A percentile compares a stretch with the other conserved stretches of the same genome.
These are phyloP conservation scores for Cladosporium sp. DNA, from an alignment of 2,329 filamentous ascomycete species.

Conservation along the genomic window DNA sequence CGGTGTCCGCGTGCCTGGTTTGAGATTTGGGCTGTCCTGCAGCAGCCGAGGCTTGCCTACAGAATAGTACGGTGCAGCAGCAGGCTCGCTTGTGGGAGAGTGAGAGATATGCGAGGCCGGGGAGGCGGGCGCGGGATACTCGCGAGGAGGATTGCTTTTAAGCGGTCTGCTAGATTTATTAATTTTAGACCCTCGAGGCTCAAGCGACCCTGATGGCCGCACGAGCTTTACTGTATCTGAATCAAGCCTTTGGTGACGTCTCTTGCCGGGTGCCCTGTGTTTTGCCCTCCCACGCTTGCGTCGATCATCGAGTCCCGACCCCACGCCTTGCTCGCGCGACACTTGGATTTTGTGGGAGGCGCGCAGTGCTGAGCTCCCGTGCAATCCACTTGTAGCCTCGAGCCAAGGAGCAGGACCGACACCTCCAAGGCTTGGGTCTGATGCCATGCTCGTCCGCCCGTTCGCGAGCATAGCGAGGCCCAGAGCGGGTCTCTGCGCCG, in stretches of 20 bases:
- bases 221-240: neutral
- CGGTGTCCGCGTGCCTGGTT: too few species aligned
- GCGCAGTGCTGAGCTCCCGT: neutral
- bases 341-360: constrained; percentile 1
- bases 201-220: neutral
- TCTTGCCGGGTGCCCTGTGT: neutral
- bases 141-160: neutral
- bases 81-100: too few species aligned
- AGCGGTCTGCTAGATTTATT: neutral
- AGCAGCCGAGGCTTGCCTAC: too few species aligned
- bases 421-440: constrained; percentile 2
- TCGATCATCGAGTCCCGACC: neutral
- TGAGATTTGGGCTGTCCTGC: too few species aligned
- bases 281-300: neutral
- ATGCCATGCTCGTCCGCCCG: constrained; percentile 4
- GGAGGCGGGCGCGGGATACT: too few species aligned
- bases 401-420: constrained; percentile 2
- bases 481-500: neutral
- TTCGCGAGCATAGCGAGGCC: constrained; percentile 2
- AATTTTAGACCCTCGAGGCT: neutral
- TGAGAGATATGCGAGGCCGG: too few species aligned
- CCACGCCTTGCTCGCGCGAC: neutral
- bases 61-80: too few species aligned
- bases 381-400: neutral
- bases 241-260: neutral